A percentile compares a stretch with the other conserved stretches of the same genome.
These are phyloP conservation scores for Fusarium chlamydosporum DNA, from an alignment of 2,329 filamentous ascomycete genomes.

Conservation along the genomic window DNA sequence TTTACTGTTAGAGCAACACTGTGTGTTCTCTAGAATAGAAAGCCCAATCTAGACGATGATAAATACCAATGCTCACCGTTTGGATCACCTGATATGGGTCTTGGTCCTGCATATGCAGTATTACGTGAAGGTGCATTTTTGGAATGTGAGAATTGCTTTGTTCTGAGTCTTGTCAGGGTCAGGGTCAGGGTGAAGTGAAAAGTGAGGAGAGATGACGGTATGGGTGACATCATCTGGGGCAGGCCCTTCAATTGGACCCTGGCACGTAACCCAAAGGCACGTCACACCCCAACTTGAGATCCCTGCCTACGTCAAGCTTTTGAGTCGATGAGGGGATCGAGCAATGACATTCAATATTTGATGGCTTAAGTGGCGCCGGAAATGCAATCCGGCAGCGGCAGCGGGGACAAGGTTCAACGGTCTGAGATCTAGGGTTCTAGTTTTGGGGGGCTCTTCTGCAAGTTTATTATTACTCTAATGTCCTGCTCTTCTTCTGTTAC, in stretches of 20 bases:
- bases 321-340: conserved; percentile 13
- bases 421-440: conserved; percentile 1
- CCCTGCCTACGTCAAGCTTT: conserved; percentile 28
- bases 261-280: conserved; percentile 23
- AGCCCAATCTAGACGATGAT: conserved; percentile 16
- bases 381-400: conserved; percentile 16
- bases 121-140: conserved; percentile 28
- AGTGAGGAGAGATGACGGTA: conserved; percentile 35
- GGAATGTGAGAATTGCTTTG: conserved; percentile 21
- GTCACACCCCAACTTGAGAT: conserved; percentile 22
- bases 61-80: conserved; percentile 1
- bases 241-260: conserved; percentile 14
- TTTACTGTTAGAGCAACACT: not conserved
- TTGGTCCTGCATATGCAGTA: conserved; percentile 17
- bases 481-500: conserved; percentile 4
- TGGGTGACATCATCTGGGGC: conserved; percentile 46
- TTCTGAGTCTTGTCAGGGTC: conserved; percentile 4
- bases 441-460: not conserved
- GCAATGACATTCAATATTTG: conserved; percentile 11
- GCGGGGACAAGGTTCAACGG: conserved; percentile 14
- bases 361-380: conserved; percentile 16
- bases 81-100: conserved; percentile 11
- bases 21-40: not conserved
- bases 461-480: conserved; percentile 28
- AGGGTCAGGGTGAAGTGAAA: too few relatives aligned